Evolutionary conservation across 306 rosid species (phyloP).

Genomic region (Corylus avellana): DNA sequence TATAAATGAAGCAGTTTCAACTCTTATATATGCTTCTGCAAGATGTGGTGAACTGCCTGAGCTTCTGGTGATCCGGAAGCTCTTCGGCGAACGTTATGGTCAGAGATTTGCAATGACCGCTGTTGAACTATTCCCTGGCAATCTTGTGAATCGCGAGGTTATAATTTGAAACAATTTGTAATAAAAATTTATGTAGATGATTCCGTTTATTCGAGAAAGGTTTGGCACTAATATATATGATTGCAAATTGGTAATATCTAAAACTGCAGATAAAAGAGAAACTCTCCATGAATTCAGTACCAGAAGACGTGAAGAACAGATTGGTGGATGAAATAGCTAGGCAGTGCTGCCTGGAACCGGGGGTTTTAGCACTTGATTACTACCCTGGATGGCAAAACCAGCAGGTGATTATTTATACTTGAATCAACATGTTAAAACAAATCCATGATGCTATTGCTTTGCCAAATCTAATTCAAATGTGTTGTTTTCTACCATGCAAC

Average conservation of each 20-base stretch:
- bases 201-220: not conserved
- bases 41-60: constrained; percentile 90
- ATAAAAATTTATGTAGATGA: not conserved
- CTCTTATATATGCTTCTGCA: constrained; percentile 83
- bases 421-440: not conserved
- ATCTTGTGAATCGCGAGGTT: constrained; percentile 76
- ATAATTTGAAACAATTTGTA: not conserved
- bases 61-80: constrained; percentile 65
- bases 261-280: constrained; percentile 61
- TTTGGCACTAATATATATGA: not conserved
- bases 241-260: constrained; percentile 17
- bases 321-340: constrained; percentile 61
- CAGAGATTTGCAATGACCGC: constrained; percentile 52
- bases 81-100: constrained; percentile 75
- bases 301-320: constrained; percentile 56
- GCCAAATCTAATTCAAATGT: not conserved
- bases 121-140: constrained; percentile 63
- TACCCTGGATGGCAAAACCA: constrained; percentile 55
- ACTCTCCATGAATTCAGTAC: constrained; percentile 38
- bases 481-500: not conserved
- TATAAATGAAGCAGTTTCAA: constrained; percentile 81
- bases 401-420: constrained; percentile 41
- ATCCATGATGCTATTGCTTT: not conserved
- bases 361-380: constrained; percentile 63
- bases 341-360: constrained; percentile 46